A percentile compares a stretch with the other conserved stretches of the same genome.
phyloP scores from a whole-genome alignment of 495 filamentous ascomycete species.

The Endocarpon pusillum region DNA sequence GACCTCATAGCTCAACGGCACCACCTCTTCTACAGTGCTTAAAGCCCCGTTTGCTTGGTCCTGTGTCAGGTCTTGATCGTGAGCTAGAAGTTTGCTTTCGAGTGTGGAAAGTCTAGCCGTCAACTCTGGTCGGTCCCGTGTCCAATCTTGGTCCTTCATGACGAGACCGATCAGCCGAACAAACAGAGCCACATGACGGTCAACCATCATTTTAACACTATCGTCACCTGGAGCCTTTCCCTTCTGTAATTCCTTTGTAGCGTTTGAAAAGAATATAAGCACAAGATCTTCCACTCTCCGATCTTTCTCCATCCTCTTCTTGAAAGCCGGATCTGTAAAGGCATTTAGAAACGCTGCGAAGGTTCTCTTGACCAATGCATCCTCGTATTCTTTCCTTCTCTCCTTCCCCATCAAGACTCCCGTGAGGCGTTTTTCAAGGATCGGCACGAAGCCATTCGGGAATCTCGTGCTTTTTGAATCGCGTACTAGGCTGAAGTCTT shows the following conservation, averaged over 20 bases:
- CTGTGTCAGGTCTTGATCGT: constrained; percentile 70
- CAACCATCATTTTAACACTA: constrained; percentile 80
- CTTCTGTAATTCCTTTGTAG: constrained; percentile 73
- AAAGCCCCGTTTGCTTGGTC: constrained; percentile 34
- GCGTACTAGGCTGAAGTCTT: constrained; percentile 57
- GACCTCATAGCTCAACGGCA: constrained; percentile 73
- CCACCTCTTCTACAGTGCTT: constrained; percentile 54
- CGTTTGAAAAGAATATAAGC: constrained; percentile 79
- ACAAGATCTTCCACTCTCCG: constrained; percentile 79
- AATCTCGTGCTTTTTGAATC: constrained; percentile 64
- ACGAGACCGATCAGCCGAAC: constrained; percentile 70
- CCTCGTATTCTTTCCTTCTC: constrained; percentile 60
- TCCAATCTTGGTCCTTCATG: constrained; percentile 64
- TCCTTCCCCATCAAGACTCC: constrained; percentile 51
- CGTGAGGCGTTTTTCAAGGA: constrained; percentile 51
- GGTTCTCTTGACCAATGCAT: constrained; percentile 57
- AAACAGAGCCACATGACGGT: constrained; percentile 89
- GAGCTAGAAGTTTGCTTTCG: constrained; percentile 85
- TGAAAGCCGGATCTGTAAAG: constrained; percentile 53
- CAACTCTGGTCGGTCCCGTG: constrained; percentile 66
- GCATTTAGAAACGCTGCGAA: constrained; percentile 69
- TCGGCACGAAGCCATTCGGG: constrained; percentile 59
- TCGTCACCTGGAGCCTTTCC: constrained; percentile 72
- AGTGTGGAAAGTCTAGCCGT: constrained; percentile 58
- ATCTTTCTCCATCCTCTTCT: constrained; percentile 77